Percentiles rank a stretch among this genome's conserved stretches.
These are phyloP conservation scores for Colletotrichum sp. DNA, from an alignment of 2,329 filamentous ascomycete species.

Conservation along the genomic window DNA sequence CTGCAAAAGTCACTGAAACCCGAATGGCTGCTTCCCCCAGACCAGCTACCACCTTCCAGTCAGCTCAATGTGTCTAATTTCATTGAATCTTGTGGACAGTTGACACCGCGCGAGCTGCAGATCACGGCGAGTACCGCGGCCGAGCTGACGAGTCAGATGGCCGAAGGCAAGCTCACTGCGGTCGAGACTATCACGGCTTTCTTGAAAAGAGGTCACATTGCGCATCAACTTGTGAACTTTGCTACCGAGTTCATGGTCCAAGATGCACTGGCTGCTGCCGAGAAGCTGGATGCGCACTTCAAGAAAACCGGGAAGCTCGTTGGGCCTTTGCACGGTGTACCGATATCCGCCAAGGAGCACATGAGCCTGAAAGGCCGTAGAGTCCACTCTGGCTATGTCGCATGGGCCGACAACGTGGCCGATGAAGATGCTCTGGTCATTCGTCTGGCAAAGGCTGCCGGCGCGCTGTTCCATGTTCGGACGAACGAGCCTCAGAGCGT, in stretches of 20 bases:
- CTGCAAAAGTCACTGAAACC: background rate
- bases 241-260: conserved; percentile 40
- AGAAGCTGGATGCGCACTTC: conserved; percentile 46
- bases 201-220: conserved; percentile 53
- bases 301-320: conserved; percentile 36
- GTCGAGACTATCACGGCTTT: conserved; percentile 45
- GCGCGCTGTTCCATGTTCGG: conserved; percentile 46
- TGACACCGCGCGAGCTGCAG: conserved; percentile 38
- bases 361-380: conserved; percentile 23
- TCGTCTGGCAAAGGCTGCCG: conserved; percentile 32
- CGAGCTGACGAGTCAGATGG: conserved; percentile 31
- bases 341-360: conserved; percentile 27
- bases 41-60: background rate
- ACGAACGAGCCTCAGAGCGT: conserved; percentile 46
- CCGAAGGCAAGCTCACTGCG: conserved; percentile 33
- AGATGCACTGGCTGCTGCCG: conserved; percentile 41
- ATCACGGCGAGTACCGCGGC: conserved; percentile 41
- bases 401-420: conserved; percentile 39
- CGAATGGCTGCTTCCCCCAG: background rate
- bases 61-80: background rate
- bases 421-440: conserved; percentile 36
- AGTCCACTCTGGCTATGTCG: conserved; percentile 32
- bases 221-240: conserved; percentile 45
- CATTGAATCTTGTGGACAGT: conserved; percentile 27
- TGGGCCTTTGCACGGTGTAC: conserved; percentile 51